These are phyloP conservation scores for Chytriomyces sp. DNA, from an alignment of 192 early-diverging fungal genomes.

Conservation along the genomic window DNA sequence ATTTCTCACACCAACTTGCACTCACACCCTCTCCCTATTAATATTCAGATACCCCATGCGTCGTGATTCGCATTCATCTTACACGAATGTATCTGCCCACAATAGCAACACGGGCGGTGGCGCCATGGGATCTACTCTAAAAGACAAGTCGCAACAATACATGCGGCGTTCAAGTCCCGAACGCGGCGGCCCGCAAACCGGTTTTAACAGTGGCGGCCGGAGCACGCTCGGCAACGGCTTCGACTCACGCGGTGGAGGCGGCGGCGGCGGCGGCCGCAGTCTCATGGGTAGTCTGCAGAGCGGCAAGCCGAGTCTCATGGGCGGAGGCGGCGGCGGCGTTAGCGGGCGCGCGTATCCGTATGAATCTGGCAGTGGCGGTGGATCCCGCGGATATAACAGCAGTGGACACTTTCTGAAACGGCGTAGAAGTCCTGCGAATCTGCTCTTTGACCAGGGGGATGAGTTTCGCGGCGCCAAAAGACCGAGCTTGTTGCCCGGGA, in stretches of 20 bases:
- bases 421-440: not conserved
- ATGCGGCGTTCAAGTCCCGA: not conserved
- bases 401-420: not conserved
- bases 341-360: not conserved
- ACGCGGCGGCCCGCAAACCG: not conserved
- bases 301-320: not conserved
- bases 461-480: not conserved
- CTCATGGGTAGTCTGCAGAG: not conserved
- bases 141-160: not conserved
- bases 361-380: not conserved
- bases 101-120: not conserved
- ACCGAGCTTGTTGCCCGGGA: not conserved
- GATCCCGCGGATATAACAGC: not conserved
- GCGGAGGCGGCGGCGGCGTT: not conserved
- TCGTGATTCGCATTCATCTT: too few species aligned
- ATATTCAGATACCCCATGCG: too few species aligned
- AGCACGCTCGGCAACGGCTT: not conserved
- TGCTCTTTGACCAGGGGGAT: not conserved
- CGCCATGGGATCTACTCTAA: not conserved
- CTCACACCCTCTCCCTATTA: too few species aligned
- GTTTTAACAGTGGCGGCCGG: too few species aligned
- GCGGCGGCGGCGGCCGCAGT: not conserved
- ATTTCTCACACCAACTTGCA: too few species aligned
- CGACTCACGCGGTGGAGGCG: not conserved
- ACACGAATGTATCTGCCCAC: too few species aligned